Percentiles rank a stretch among this genome's conserved stretches.
phyloP scores from a whole-genome alignment of 441 rosid genomes.

The Populus trichocarpa region DNA sequence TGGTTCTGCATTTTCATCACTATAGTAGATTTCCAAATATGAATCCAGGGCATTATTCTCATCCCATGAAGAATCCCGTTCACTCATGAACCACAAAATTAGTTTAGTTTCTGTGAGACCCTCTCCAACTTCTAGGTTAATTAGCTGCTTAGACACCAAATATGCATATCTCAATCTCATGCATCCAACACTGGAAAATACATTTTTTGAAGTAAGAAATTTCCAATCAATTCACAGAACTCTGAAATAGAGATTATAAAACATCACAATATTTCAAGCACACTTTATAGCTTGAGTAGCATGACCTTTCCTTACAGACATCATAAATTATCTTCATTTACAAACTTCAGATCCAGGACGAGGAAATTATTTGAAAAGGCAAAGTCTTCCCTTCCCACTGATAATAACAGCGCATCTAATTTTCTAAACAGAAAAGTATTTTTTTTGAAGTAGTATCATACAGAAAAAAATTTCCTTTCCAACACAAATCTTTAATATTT shows the following conservation, averaged over 20 bases:
- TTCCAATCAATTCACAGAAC: neutral
- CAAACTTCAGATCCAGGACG: neutral
- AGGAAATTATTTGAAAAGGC: too few species aligned
- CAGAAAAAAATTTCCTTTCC: neutral
- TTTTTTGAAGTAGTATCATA: neutral
- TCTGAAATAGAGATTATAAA: neutral
- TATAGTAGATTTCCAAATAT: too few species aligned
- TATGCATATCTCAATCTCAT: neutral
- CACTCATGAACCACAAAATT: too few species aligned
- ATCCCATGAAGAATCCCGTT: too few species aligned
- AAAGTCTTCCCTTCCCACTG: too few species aligned
- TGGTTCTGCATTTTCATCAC: too few species aligned
- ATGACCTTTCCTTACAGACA: neutral
- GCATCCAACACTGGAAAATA: neutral
- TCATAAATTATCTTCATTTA: neutral
- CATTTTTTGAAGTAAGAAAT: neutral
- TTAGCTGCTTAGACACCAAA: neutral
- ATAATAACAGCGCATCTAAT: neutral
- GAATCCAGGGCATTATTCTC: too few species aligned
- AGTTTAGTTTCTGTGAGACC: too few species aligned
- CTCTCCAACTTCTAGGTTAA: too few species aligned
- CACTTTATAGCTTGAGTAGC: neutral
- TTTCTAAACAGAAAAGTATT: neutral
- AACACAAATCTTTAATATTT: neutral
- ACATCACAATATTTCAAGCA: neutral